Evolutionary conservation across 257 asterid species (phyloP).

Genomic region (Salvia miltiorrhiza): DNA sequence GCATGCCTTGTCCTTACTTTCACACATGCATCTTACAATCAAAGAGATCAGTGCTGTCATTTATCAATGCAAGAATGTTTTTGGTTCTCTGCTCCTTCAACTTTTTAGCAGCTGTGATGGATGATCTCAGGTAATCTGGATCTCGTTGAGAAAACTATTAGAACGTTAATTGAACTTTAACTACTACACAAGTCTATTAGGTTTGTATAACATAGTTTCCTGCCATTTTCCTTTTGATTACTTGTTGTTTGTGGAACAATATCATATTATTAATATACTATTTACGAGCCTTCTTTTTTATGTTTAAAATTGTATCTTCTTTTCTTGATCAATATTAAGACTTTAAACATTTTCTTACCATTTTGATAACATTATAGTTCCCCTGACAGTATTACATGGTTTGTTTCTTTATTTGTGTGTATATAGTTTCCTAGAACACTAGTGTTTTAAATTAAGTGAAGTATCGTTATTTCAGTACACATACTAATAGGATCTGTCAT

Average conservation of each 20-base stretch:
- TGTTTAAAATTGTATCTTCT: no score
- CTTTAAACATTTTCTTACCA: no score
- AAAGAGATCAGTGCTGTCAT: neutral
- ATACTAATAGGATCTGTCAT: constrained; percentile 1
- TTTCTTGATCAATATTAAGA: no score
- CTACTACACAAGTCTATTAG: neutral
- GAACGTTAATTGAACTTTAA: neutral
- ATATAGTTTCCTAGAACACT: no score
- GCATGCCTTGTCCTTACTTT: neutral
- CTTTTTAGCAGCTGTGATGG: neutral
- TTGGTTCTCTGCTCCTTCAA: neutral
- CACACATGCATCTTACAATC: neutral
- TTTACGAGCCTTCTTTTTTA: no score
- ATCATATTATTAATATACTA: neutral
- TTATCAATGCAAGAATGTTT: neutral
- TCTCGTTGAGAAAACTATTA: neutral
- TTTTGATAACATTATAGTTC: no score
- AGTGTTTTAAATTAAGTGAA: no score
- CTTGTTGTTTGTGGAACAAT: no score
- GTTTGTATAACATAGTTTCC: neutral
- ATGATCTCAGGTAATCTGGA: neutral
- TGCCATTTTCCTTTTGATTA: no score
- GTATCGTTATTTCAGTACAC: neutral
- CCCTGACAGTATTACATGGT: no score
- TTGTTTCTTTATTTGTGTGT: no score